A percentile compares a stretch with the other conserved stretches of the same genome.
Evolutionary conservation across 805 yeast genomes (phyloP).

Genomic region (Suhomyces xylopsoci): DNA sequence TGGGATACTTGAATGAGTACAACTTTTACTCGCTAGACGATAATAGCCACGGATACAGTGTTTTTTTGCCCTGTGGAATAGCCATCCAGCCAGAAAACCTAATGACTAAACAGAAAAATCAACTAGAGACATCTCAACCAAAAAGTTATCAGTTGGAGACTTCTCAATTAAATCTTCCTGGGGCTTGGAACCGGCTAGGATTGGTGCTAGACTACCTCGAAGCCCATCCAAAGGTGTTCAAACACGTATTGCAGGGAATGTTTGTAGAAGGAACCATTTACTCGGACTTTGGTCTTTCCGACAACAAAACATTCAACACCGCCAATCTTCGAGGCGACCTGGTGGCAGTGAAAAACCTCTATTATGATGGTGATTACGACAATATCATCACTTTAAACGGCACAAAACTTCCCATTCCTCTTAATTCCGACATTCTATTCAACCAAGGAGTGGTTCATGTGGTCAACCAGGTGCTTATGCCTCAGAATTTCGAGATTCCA

Average conservation of each 20-base stretch:
- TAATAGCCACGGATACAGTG: slow-evolving; percentile 64
- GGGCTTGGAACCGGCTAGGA: slow-evolving; percentile 64
- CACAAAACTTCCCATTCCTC: slow-evolving; percentile 31
- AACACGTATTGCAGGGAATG: slow-evolving; percentile 52
- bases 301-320: slow-evolving; percentile 11
- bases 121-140: too few species aligned
- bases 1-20: slow-evolving; percentile 53
- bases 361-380: slow-evolving; percentile 17
- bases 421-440: slow-evolving; percentile 66
- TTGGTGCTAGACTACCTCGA: slow-evolving; percentile 59
- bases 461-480: slow-evolving; percentile 53
- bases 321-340: slow-evolving; percentile 28
- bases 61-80: slow-evolving; percentile 69
- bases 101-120: too few species aligned
- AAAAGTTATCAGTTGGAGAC: too few species aligned
- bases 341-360: slow-evolving; percentile 19
- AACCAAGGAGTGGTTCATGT: slow-evolving; percentile 85
- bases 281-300: slow-evolving; percentile 49
- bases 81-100: not conserved
- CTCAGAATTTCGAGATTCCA: slow-evolving; percentile 51
- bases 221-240: slow-evolving; percentile 48
- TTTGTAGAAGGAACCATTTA: slow-evolving; percentile 66
- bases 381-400: slow-evolving; percentile 29
- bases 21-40: slow-evolving; percentile 51
- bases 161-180: not conserved